Conservation (phyloP, 768 basidiomycete genomes). For the Mycena latifolia region DNA sequence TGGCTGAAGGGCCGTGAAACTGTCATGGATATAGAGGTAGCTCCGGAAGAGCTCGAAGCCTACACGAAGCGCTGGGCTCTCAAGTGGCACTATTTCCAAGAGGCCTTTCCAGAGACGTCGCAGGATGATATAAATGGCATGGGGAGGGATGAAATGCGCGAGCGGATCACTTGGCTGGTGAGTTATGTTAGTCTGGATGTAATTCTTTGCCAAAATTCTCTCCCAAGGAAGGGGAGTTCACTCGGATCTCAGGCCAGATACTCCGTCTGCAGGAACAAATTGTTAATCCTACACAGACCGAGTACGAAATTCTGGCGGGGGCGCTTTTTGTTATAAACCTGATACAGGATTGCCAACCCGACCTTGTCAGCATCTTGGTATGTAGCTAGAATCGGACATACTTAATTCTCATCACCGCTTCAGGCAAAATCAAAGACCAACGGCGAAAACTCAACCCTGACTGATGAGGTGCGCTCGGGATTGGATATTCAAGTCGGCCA, state of each 20-base stretch:
- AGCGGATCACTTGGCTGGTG: conserved; percentile 13
- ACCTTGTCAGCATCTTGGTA: conserved; percentile 14
- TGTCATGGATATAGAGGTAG: conserved; percentile 14
- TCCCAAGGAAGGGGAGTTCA: too few relatives aligned
- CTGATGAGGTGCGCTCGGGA: too few relatives aligned
- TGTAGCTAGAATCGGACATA: too few relatives aligned
- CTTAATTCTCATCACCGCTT: too few relatives aligned
- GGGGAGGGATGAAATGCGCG: conserved; percentile 12
- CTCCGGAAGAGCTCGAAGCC: conserved; percentile 18
- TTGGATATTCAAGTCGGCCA: too few relatives aligned
- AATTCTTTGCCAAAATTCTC: too few relatives aligned
- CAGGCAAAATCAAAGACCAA: too few relatives aligned
- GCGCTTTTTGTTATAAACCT: neutral
- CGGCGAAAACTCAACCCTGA: too few relatives aligned
- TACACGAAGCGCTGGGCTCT: conserved; percentile 26
- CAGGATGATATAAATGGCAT: conserved; percentile 8
- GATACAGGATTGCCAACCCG: neutral
- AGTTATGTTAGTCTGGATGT: too few relatives aligned
- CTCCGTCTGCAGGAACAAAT: too few relatives aligned
- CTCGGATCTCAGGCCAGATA: too few relatives aligned
- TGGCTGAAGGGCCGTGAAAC: conserved; percentile 14
- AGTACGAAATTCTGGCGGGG: conserved; percentile 12
- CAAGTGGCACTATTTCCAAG: conserved; percentile 29
- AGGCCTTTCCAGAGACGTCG: conserved; percentile 2
- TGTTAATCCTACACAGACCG: conserved; percentile 2